Evolutionary conservation across 148 eudicot species (phyloP).

Genomic region (Nyssa sinensis): DNA sequence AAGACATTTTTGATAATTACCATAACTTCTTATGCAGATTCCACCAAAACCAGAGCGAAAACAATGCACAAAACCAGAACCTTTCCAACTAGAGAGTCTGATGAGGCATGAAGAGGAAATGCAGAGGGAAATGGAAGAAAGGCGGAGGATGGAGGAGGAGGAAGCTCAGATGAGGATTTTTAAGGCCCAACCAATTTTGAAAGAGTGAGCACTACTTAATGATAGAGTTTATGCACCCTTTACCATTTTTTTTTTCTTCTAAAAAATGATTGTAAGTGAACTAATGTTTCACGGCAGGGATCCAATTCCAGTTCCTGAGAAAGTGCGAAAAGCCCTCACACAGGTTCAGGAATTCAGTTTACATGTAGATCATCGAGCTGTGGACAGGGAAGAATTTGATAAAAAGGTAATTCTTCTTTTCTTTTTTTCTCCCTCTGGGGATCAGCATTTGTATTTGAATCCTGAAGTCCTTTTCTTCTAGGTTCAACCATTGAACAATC

Average conservation of each 20-base stretch:
- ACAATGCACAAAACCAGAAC: conserved; percentile 80
- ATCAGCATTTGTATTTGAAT: too few species aligned
- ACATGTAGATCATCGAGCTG: conserved; percentile 70
- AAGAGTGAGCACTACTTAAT: too few species aligned
- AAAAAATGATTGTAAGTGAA: too few species aligned
- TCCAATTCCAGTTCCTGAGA: conserved; percentile 86
- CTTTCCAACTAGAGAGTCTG: conserved; percentile 81
- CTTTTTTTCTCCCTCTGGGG: too few species aligned
- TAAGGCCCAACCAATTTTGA: conserved; percentile 82
- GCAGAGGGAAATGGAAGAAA: conserved; percentile 85
- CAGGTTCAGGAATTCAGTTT: conserved; percentile 83
- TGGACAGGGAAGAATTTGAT: conserved; percentile 85
- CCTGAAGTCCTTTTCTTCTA: too few species aligned
- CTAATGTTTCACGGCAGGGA: conserved; percentile 50
- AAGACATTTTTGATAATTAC: neutral
- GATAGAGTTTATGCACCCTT: too few species aligned
- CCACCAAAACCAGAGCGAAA: conserved; percentile 95
- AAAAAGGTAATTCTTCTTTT: conserved; percentile 52
- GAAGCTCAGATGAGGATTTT: conserved; percentile 81
- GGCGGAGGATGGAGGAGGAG: conserved; percentile 61
- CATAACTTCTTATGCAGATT: conserved; percentile 38
- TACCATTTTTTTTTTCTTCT: too few species aligned
- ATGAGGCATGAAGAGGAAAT: conserved; percentile 86
- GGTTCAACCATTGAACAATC: too few species aligned
- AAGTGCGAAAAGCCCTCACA: conserved; percentile 77